Evolutionary conservation across 371 early-diverging fungal genomes (phyloP), one percentile per base, ranked within the genome.

Genomic region (Homolaphlyctis polyrhiza): DNA sequence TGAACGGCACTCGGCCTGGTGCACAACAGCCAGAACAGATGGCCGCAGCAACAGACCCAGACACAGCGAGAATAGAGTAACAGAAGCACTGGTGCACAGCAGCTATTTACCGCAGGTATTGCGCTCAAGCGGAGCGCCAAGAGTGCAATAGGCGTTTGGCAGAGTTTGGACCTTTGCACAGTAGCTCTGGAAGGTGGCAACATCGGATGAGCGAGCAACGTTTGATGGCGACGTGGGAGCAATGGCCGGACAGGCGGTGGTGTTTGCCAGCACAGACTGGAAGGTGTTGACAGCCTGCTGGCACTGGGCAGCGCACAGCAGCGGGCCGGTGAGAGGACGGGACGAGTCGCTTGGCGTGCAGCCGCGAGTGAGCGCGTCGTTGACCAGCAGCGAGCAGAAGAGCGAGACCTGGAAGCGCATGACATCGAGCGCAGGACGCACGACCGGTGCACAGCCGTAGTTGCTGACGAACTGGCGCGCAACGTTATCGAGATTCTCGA

Each of bases 401-500:
- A 11, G 25, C 25, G 52, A 51, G 11, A 51, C 52, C 32, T 51
- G 52, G 32, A 28, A 51, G 25, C 52, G 52, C 52, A 51, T 51
- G 11, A 21, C 6, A 14, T 51, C 52, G 32, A 51, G 52, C 32
- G 52, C 52, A 8, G 52, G 52, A 14, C 52, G 52, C 25, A 51
- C 32, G 11, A 27, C 14, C 32, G 28, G 14, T 51, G 52, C 32
- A 27, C 52, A 51, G 52, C 52, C 52, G 32, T 51, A 51, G 52
- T 51, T 51, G 52, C 8, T 51, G 25, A 11, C n/a, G 32, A 51
- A 51, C 32, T 16, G 23, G 23, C 23, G 18, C 45, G 45, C 45
- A n/a, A 18, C 39, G 11, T 39, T 39, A 18, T 8, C 39, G 39
- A 8, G 39, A 39, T 39, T 8, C 39, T 18, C 39, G 32, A 45